Evolutionary conservation across 2,329 filamentous ascomycete genomes (phyloP), one percentile per base, ranked within the genome.

Genomic region (Penicillium sp.): DNA sequence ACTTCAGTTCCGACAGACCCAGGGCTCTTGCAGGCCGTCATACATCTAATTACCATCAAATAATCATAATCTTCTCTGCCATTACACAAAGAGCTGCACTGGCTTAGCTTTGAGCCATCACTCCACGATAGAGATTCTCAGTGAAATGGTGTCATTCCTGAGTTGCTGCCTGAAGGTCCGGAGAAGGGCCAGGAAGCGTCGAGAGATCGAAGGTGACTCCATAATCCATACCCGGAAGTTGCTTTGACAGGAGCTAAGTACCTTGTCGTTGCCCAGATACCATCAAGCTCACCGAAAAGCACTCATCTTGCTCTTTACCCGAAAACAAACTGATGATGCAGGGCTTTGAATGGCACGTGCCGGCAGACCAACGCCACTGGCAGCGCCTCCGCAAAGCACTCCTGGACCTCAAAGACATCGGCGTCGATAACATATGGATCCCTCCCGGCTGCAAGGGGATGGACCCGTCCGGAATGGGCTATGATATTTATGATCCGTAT

Each of bases 301-400:
- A 57, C 9, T 52, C 60, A 22, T 57, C 57, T 41, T 63, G 62
- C 64, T 52, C 55, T 35, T 52, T 57, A n/a, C 53, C 63, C 2
- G 60, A 66, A 34, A 70, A 70, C 39, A 38, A 50, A 11, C 79
- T 81, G 43, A 80, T 88, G 70, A 77, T 88, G 57, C 84, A 88
- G 66, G 81, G 76, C 11, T 88, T 87, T 61, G 86, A 89, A 71
- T 89, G 86, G 86, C 83, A 88, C 62, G 76, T 82, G 4, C 82
- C 83, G 2, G 77, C 78, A 36, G 79, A 84, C 55, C 68, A 77
- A 44, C 69, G 75, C 40, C 84, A 88, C 66, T 88, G 81, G 79
- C 69, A 73, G 30, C 79, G 83, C 8, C 76, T 87, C 1, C 67
- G 70, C 12, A 68, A 72, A 14, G 74, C 75, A 6, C 61, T 86